phyloP scores from a whole-genome alignment of 176 grass and related monocot genomes.

The Elaeis guineensis region DNA sequence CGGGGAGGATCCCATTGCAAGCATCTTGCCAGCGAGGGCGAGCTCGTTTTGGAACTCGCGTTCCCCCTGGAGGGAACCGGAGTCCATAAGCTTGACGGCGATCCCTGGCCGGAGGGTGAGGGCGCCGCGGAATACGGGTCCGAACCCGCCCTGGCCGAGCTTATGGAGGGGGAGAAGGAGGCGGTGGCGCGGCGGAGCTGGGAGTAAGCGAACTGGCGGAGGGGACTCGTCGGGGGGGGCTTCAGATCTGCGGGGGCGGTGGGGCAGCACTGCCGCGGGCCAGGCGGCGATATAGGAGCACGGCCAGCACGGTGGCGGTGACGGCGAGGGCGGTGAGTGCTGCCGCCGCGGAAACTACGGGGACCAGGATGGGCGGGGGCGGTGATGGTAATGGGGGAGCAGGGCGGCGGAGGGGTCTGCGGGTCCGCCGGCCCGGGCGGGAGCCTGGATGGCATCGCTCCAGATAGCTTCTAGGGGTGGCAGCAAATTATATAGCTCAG shows the following conservation, averaged over 20 bases:
- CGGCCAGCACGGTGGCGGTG: slow-evolving; percentile 17
- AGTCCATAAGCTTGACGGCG: slow-evolving; percentile 85
- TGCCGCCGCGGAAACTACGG: slow-evolving; percentile 7
- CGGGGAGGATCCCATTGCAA: slow-evolving; percentile 11
- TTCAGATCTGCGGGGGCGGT: slow-evolving; percentile 6
- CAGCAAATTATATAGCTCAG: too few species aligned
- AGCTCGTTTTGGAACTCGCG: slow-evolving; percentile 98
- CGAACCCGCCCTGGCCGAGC: slow-evolving; percentile 91
- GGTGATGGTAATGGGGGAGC: neutral
- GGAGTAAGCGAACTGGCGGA: slow-evolving; percentile 56
- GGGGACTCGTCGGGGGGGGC: slow-evolving; percentile 15
- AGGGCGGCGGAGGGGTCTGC: slow-evolving; percentile 11
- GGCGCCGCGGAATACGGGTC: slow-evolving; percentile 68
- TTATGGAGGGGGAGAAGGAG: slow-evolving; percentile 52
- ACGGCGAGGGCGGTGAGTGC: neutral
- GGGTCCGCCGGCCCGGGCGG: too few species aligned
- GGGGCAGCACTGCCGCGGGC: slow-evolving; percentile 23
- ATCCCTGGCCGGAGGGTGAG: slow-evolving; percentile 50
- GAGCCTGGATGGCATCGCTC: too few species aligned
- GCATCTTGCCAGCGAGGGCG: slow-evolving; percentile 60
- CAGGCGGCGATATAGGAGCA: slow-evolving; percentile 40
- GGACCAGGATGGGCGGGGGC: neutral
- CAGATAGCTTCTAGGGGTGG: too few species aligned
- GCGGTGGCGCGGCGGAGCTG: slow-evolving; percentile 81
- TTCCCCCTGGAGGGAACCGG: slow-evolving; percentile 86